phyloP scores from a whole-genome alignment of 2,329 filamentous ascomycete species.

The Microsporum canis region DNA sequence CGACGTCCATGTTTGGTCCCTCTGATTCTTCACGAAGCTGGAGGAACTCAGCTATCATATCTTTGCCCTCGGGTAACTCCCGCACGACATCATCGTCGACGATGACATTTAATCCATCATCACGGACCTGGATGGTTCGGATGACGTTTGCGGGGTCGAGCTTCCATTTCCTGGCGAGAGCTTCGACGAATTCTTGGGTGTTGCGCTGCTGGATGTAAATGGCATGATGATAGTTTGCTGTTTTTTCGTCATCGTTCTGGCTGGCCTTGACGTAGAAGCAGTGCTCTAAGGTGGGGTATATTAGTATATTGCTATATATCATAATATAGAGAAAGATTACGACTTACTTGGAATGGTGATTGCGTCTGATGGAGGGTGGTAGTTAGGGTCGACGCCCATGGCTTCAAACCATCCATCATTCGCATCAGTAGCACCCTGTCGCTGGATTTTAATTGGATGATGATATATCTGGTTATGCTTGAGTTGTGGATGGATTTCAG shows the following conservation, averaged over 20 bases:
- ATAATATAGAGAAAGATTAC: background rate
- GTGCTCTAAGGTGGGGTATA: slow-evolving; percentile 45
- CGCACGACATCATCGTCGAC: slow-evolving; percentile 83
- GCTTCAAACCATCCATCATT: slow-evolving; percentile 81
- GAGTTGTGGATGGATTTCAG: background rate
- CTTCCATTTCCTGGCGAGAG: slow-evolving; percentile 67
- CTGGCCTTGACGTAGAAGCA: slow-evolving; percentile 71
- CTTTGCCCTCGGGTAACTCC: slow-evolving; percentile 78
- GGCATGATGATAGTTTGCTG: slow-evolving; percentile 61
- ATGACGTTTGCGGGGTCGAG: slow-evolving; percentile 62
- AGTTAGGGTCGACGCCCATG: slow-evolving; percentile 74
- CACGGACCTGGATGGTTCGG: slow-evolving; percentile 60
- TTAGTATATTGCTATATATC: slow-evolving; percentile 12
- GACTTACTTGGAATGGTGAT: slow-evolving; percentile 52
- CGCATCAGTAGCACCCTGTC: slow-evolving; percentile 21
- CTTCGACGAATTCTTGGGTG: slow-evolving; percentile 58
- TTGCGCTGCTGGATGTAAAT: slow-evolving; percentile 74
- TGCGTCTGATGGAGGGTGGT: slow-evolving; percentile 65
- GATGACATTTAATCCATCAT: slow-evolving; percentile 67
- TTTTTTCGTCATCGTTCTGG: slow-evolving; percentile 31
- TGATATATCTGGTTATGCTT: slow-evolving; percentile 16
- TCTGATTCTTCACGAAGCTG: slow-evolving; percentile 43
- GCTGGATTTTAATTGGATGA: slow-evolving; percentile 25
- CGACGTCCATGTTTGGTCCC: slow-evolving; percentile 11
- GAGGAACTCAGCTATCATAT: slow-evolving; percentile 63